Conservation (phyloP, 2,329 filamentous ascomycete species). For the Coniella vitis region DNA sequence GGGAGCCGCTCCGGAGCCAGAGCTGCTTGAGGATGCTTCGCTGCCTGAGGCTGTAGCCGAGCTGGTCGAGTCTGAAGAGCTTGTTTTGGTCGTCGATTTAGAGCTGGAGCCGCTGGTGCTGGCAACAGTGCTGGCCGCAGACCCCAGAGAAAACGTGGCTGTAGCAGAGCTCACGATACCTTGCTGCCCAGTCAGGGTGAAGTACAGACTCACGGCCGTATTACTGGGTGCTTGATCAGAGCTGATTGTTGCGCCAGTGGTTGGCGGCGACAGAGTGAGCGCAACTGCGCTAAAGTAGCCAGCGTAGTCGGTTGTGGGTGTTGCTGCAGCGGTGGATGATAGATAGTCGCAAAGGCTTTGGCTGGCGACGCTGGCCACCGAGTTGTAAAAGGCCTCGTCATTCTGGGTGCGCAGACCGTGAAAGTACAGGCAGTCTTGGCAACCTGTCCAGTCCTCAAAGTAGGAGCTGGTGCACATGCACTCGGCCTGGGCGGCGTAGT, state of each 20-base stretch:
- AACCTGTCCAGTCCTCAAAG: slow-evolving; percentile 36
- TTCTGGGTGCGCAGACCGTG: slow-evolving; percentile 33
- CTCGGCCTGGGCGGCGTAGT: slow-evolving; percentile 25
- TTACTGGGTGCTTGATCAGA: slow-evolving; percentile 29
- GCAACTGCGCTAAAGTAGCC: slow-evolving; percentile 27
- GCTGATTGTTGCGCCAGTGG: slow-evolving; percentile 25
- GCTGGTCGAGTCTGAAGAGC: background rate
- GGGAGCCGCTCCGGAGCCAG: background rate
- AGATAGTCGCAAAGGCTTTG: slow-evolving; percentile 24
- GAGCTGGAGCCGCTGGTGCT: background rate
- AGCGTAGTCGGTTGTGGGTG: slow-evolving; percentile 28
- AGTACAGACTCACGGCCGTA: slow-evolving; percentile 36
- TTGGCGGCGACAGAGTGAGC: slow-evolving; percentile 22
- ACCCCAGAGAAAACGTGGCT: slow-evolving; percentile 17
- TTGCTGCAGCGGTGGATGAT: slow-evolving; percentile 21
- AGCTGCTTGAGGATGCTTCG: background rate
- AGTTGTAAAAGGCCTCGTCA: slow-evolving; percentile 27
- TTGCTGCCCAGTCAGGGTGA: slow-evolving; percentile 31
- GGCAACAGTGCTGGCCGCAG: background rate
- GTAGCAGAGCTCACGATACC: slow-evolving; percentile 32
- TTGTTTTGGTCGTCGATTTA: background rate
- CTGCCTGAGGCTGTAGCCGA: background rate
- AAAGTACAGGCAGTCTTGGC: slow-evolving; percentile 33
- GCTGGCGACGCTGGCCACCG: slow-evolving; percentile 29
- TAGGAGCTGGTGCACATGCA: slow-evolving; percentile 38